These are phyloP conservation scores for Ogataea parapolymorpha DNA, from an alignment of 805 yeast genomes.

Conservation along the genomic window DNA sequence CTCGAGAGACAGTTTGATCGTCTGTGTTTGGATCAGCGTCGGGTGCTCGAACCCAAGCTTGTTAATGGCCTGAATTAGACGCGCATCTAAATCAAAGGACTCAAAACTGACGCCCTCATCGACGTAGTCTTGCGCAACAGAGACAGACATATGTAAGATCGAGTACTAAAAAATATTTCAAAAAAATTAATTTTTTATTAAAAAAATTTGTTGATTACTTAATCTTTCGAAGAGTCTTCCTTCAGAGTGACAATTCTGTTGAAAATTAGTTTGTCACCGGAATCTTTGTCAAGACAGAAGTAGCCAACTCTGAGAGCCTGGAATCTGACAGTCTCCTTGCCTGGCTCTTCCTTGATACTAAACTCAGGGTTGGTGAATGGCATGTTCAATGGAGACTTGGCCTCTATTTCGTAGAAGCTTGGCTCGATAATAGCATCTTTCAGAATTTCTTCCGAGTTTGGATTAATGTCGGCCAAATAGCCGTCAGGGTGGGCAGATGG, in stretches of 20 bases:
- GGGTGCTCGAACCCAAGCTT: conserved; percentile 80
- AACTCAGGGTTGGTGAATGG: conserved; percentile 57
- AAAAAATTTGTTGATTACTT: conserved; percentile 6
- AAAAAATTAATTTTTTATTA: conserved; percentile 3
- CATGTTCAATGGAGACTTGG: conserved; percentile 73
- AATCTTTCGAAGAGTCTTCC: conserved; percentile 60
- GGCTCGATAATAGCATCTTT: conserved; percentile 72
- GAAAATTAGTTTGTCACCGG: conserved; percentile 61
- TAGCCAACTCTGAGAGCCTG: conserved; percentile 97
- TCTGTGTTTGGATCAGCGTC: conserved; percentile 83
- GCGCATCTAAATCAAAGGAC: conserved; percentile 73
- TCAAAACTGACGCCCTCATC: conserved; percentile 73
- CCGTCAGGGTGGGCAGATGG: conserved; percentile 89
- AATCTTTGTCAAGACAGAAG: conserved; percentile 84
- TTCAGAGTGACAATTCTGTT: conserved; percentile 93
- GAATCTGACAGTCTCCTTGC: conserved; percentile 87
- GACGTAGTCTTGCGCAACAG: conserved; percentile 67
- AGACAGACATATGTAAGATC: conserved; percentile 25
- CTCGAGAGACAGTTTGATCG: conserved; percentile 88
- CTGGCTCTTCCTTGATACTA: conserved; percentile 65
- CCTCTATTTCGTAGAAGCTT: conserved; percentile 64
- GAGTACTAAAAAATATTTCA: conserved; percentile 6
- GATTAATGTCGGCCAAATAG: conserved; percentile 77
- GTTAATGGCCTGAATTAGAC: conserved; percentile 80
- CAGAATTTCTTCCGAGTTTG: conserved; percentile 68